These are phyloP conservation scores for Ascodesmis nigricans DNA, from an alignment of 495 filamentous ascomycete genomes.

Conservation along the genomic window DNA sequence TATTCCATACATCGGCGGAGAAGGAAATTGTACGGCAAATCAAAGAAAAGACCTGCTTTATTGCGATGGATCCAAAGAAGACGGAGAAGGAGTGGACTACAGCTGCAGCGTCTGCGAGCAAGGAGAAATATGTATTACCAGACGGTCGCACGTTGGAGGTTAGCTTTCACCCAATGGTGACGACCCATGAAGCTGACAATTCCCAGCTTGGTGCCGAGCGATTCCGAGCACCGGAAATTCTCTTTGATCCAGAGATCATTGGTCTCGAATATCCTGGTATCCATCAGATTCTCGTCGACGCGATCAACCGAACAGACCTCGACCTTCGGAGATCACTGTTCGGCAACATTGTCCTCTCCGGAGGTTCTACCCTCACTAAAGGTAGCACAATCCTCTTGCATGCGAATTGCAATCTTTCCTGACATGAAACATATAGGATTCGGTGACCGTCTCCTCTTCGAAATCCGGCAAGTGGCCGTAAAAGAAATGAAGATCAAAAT, in stretches of 20 bases:
- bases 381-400: conserved; percentile 22
- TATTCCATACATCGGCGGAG: conserved; percentile 98
- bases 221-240: conserved; percentile 97
- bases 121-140: conserved; percentile 67
- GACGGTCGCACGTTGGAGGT: conserved; percentile 87
- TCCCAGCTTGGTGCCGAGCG: conserved; percentile 84
- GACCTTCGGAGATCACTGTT: conserved; percentile 99
- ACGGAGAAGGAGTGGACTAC: conserved; percentile 93
- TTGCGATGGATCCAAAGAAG: conserved; percentile 98
- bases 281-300: conserved; percentile 99
- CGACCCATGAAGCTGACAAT: conserved; percentile 90
- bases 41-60: conserved; percentile 99
- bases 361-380: conserved; percentile 73
- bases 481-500: conserved; percentile 99
- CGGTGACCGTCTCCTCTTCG: conserved; percentile 75
- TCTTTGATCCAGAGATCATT: conserved; percentile 95
- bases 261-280: conserved; percentile 97
- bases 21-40: conserved; percentile 99
- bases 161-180: conserved; percentile 68
- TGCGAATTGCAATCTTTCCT: conserved; percentile 1
- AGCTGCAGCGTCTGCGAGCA: conserved; percentile 42
- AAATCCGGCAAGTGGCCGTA: conserved; percentile 79
- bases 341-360: conserved; percentile 99
- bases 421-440: conserved; percentile 35
- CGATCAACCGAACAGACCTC: conserved; percentile 99